Percentiles rank a stretch among this genome's conserved stretches.
phyloP scores from a whole-genome alignment of 805 yeast species.

The Spathaspora hagerdaliae region DNA sequence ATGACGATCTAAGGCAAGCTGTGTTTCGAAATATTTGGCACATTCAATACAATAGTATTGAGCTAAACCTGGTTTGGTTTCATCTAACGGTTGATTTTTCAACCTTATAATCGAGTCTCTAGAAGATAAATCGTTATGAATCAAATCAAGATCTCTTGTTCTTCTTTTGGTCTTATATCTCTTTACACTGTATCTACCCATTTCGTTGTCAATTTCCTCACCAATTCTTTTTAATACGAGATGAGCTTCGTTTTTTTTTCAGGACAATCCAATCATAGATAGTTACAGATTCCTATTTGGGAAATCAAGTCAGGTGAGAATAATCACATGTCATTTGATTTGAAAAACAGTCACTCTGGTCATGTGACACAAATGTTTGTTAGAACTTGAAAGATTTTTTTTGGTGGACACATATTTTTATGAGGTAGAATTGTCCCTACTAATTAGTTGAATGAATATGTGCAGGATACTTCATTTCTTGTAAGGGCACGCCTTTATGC shows the following conservation, averaged over 20 bases:
- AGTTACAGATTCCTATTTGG: background rate
- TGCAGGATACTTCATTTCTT: background rate
- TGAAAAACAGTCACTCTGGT: too few species aligned
- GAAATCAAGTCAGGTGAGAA: background rate
- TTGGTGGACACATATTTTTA: too few species aligned
- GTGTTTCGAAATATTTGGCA: constrained; percentile 85
- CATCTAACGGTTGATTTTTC: constrained; percentile 83
- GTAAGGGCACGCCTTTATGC: background rate
- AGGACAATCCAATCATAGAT: background rate
- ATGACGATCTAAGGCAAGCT: constrained; percentile 68
- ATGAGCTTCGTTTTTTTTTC: constrained; percentile 3
- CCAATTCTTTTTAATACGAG: constrained; percentile 2
- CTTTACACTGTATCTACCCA: constrained; percentile 87
- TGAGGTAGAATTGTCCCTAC: too few species aligned
- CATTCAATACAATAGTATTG: constrained; percentile 94
- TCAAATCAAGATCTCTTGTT: constrained; percentile 78
- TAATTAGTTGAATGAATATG: background rate
- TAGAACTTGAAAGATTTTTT: too few species aligned
- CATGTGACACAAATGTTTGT: too few species aligned
- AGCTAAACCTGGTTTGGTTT: constrained; percentile 88
- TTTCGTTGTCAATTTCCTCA: constrained; percentile 16
- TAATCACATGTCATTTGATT: background rate
- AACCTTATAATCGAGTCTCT: constrained; percentile 60
- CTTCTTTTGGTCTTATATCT: constrained; percentile 88
- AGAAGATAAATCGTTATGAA: constrained; percentile 68